Percentiles rank a stretch among this genome's conserved stretches.
Evolutionary conservation across 495 filamentous ascomycete species (phyloP).

Genomic region (Stereocaulon alpinum): DNA sequence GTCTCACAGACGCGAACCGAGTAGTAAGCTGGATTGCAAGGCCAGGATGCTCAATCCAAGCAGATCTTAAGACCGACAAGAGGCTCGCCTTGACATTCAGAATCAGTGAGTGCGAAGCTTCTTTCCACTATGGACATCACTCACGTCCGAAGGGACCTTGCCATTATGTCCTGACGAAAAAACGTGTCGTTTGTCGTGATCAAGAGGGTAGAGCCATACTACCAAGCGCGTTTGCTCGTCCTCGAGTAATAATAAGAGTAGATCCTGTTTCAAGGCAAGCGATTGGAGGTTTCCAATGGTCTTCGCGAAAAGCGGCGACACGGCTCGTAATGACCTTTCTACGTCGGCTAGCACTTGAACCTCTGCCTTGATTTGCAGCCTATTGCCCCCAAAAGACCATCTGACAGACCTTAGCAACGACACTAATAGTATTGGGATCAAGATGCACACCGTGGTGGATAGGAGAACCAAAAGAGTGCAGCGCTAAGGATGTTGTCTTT

Average conservation of each 20-base stretch:
- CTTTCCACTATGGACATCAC: neutral
- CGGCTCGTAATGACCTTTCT: slow-evolving; percentile 45
- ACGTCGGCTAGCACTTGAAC: slow-evolving; percentile 73
- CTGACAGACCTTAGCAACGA: slow-evolving; percentile 19
- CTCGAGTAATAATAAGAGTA: slow-evolving; percentile 67
- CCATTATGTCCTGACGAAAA: slow-evolving; percentile 30
- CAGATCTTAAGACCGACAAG: slow-evolving; percentile 56
- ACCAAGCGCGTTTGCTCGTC: slow-evolving; percentile 75
- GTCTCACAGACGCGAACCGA: slow-evolving; percentile 64
- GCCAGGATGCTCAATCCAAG: slow-evolving; percentile 74
- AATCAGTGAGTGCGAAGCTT: neutral
- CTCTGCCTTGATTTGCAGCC: slow-evolving; percentile 87
- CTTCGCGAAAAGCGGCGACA: slow-evolving; percentile 46
- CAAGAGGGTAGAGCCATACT: slow-evolving; percentile 83
- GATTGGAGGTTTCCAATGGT: slow-evolving; percentile 47
- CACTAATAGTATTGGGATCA: no score
- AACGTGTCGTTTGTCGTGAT: slow-evolving; percentile 52
- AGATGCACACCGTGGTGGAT: slow-evolving; percentile 42
- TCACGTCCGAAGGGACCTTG: slow-evolving; percentile 44
- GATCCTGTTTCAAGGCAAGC: slow-evolving; percentile 65
- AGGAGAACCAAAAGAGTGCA: slow-evolving; percentile 77
- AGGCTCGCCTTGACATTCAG: slow-evolving; percentile 27
- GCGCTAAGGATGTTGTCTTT: slow-evolving; percentile 84
- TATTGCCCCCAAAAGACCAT: slow-evolving; percentile 95
- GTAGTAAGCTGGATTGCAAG: slow-evolving; percentile 72